phyloP scores from a whole-genome alignment of 495 filamentous ascomycete genomes.

The Cenococcum geophilum region DNA sequence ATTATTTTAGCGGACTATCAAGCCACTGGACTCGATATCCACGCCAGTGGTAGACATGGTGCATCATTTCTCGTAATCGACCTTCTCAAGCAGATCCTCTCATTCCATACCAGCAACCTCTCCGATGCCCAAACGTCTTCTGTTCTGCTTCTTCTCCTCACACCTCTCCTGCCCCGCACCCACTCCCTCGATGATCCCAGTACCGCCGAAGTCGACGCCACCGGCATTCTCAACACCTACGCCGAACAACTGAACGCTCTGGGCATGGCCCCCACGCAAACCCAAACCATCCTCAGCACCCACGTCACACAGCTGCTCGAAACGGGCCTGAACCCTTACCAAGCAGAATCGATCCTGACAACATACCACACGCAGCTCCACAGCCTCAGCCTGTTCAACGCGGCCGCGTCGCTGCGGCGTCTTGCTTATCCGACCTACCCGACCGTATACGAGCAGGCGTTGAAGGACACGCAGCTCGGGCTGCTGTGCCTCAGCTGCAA shows the following conservation, averaged over 20 bases:
- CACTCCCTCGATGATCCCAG: conserved; percentile 19
- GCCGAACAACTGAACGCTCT: conserved; percentile 22
- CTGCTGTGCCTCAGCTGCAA: conserved; percentile 36
- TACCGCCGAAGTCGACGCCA: conserved; percentile 2
- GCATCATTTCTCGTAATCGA: conserved; percentile 24
- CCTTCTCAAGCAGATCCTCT: conserved; percentile 32
- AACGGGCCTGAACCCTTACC: conserved; percentile 35
- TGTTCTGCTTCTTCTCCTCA: conserved; percentile 32
- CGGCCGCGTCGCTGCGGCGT: conserved; percentile 34
- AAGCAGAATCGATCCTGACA: conserved; percentile 38
- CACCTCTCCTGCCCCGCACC: conserved; percentile 34
- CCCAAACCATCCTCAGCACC: conserved; percentile 23
- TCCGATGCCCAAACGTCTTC: conserved; percentile 37
- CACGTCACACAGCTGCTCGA: conserved; percentile 24
- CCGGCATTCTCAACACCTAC: conserved; percentile 24
- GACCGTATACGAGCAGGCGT: conserved; percentile 36
- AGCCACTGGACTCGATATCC: conserved; percentile 13
- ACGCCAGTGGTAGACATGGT: conserved; percentile 29
- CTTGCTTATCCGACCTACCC: conserved; percentile 37
- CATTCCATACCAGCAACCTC: conserved; percentile 24
- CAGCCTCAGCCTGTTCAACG: conserved; percentile 27
- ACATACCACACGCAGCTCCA: conserved; percentile 41
- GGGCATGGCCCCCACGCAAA: conserved; percentile 25
- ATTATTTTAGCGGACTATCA: conserved; percentile 31
- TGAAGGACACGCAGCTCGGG: conserved; percentile 34